Percentiles rank a stretch among this genome's conserved stretches.
phyloP scores from a whole-genome alignment of 78 protist genomes.

The slime mould (Dictyostelium discoideum) region dicty_2.7 NC_007089.4:4994501-4995000 shows the following conservation, averaged over 20 bases:
- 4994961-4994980: conserved; percentile 88
- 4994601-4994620: conserved; percentile 94
- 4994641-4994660: conserved; percentile 94
- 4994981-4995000: conserved; percentile 90
- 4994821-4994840: conserved; percentile 90
- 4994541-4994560: conserved; percentile 82
- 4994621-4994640: conserved; percentile 97
- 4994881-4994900: background rate
- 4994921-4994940: background rate
- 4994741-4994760: background rate
- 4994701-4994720: background rate
- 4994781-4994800: conserved; percentile 94
- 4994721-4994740: background rate
- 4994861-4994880: background rate
- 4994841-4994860: conserved; percentile 78
- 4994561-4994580: conserved; percentile 76
- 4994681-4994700: conserved; percentile 16
- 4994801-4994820: conserved; percentile 86
- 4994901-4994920: background rate
- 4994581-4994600: conserved; percentile 69
- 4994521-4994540: conserved; percentile 77
- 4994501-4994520: conserved; percentile 67
- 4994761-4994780: conserved; percentile 23
- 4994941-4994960: conserved; percentile 86
- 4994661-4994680: conserved; percentile 95